Evolutionary conservation across 2,329 filamentous ascomycete genomes (phyloP).

Genomic region (Phoma sp.): DNA sequence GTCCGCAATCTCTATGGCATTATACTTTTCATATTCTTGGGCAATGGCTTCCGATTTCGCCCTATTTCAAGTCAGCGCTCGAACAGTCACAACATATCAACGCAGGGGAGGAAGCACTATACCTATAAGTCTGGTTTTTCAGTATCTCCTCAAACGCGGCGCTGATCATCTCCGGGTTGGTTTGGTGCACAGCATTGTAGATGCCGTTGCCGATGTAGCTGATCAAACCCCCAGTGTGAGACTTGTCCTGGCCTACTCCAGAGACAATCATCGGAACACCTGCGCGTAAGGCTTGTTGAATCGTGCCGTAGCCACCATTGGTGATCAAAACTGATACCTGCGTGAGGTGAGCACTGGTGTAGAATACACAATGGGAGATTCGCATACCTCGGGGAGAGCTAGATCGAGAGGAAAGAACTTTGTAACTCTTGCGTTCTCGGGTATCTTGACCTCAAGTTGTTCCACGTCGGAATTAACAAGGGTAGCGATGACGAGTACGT

Average conservation of each 20-base stretch:
- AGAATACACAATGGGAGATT: background rate
- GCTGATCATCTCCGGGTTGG: background rate
- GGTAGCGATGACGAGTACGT: constrained; percentile 48
- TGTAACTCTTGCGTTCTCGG: constrained; percentile 52
- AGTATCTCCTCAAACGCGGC: constrained; percentile 11
- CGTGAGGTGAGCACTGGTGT: background rate
- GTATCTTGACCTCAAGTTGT: constrained; percentile 29
- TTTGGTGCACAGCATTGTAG: constrained; percentile 12
- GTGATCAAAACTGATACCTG: constrained; percentile 52
- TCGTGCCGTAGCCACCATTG: constrained; percentile 58
- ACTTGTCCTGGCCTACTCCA: constrained; percentile 49
- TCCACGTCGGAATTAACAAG: constrained; percentile 38
- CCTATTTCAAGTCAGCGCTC: background rate
- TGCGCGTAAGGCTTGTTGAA: constrained; percentile 54
- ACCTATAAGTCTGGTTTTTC: constrained; percentile 10
- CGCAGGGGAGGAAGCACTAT: background rate
- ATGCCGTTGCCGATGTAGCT: constrained; percentile 17
- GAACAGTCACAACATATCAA: background rate
- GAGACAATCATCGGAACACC: constrained; percentile 57
- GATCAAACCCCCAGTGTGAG: constrained; percentile 46
- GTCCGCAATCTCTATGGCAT: constrained; percentile 13
- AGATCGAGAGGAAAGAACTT: constrained; percentile 59
- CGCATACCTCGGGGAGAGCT: constrained; percentile 41
- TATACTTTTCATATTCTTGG: constrained; percentile 12
- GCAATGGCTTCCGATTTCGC: background rate